Evolutionary conservation across 2,329 filamentous ascomycete species (phyloP), one percentile per base, ranked within the genome.

Genomic region (Gnomoniopsis sp.): DNA sequence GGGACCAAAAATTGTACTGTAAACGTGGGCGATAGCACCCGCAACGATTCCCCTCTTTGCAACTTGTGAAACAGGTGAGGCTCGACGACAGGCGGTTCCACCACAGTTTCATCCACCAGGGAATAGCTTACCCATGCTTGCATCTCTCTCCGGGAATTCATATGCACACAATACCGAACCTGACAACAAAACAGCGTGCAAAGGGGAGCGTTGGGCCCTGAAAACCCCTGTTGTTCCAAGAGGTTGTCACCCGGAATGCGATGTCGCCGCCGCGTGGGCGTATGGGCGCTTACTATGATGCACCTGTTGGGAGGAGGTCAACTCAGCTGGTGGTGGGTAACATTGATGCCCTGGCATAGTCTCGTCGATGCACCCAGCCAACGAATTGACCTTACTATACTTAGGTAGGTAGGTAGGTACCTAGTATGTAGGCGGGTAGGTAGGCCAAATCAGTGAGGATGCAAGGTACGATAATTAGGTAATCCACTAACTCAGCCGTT

Each of bases 41-140:
- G 44, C 36, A 52, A 48, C 34, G n/a, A 30, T 57, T 60, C 60
- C 60, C 60, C 60, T 60, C 58, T 55, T 62, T 51, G 21, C 48
- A 48, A 38, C 38, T 58, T 55, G 58, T 62, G 60, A 62, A 60
- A 62, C 60, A 62, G 44, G 48, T 57, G 60, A 60, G 55, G 60
- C 58, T 60, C 57, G 54, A 51, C 38, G 58, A 58, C 57, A 57
- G 49, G 50, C 19, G 57, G 49, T 43, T 53, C 57, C 53, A 55
- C 49, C 47, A 30, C 53, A 41, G 60, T 62, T 62, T 62, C 60
- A 62, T 54, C 43, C 57, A 59, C 47, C 30, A 30, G 44, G 53
- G 7, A n/a, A 50, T 33, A 23, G 47, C 60, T 60, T 46, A 62
- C 60, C 60, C 60, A 62, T 62, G 51, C 52, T 62, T 44, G n/a